Conservation (phyloP, 2,329 filamentous ascomycete genomes). For the Neurospora crassa region DNA sequence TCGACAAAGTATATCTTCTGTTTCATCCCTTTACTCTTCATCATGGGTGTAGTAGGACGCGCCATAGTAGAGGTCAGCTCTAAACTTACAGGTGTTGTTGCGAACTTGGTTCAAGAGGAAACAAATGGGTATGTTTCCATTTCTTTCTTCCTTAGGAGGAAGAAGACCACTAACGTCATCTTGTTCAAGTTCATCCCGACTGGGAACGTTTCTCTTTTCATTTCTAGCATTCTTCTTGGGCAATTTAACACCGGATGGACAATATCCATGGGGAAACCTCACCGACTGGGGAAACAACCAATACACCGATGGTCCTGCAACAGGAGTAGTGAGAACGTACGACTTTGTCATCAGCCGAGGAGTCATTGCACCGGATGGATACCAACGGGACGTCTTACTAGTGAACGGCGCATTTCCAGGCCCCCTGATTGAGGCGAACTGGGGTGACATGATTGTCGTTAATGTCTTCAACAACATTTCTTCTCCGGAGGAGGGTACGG, state of each 20-base stretch:
- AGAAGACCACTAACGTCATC: constrained; percentile 1
- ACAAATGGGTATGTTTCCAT: constrained; percentile 29
- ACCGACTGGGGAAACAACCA: constrained; percentile 37
- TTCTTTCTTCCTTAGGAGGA: neutral
- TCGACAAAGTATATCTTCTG: neutral
- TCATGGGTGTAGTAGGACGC: constrained; percentile 18
- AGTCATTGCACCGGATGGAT: constrained; percentile 46
- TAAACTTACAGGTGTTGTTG: constrained; percentile 15
- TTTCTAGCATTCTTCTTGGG: constrained; percentile 33
- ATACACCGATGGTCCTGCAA: constrained; percentile 37
- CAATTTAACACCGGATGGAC: constrained; percentile 37
- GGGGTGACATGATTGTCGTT: constrained; percentile 45
- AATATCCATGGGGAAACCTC: constrained; percentile 40
- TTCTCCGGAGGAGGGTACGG: constrained; percentile 34
- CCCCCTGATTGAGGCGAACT: constrained; percentile 54
- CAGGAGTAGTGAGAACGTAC: constrained; percentile 45
- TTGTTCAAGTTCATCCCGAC: constrained; percentile 26
- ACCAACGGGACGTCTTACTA: constrained; percentile 43
- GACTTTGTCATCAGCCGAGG: constrained; percentile 43
- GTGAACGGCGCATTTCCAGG: constrained; percentile 59
- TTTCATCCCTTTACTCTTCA: constrained; percentile 6
- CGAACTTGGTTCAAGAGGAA: constrained; percentile 22
- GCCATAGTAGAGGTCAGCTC: constrained; percentile 5
- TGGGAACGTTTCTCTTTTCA: constrained; percentile 30
- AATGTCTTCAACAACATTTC: constrained; percentile 60